Conservation (phyloP, 805 yeast genomes). For the Teunomyces barrocoloradensis region DNA sequence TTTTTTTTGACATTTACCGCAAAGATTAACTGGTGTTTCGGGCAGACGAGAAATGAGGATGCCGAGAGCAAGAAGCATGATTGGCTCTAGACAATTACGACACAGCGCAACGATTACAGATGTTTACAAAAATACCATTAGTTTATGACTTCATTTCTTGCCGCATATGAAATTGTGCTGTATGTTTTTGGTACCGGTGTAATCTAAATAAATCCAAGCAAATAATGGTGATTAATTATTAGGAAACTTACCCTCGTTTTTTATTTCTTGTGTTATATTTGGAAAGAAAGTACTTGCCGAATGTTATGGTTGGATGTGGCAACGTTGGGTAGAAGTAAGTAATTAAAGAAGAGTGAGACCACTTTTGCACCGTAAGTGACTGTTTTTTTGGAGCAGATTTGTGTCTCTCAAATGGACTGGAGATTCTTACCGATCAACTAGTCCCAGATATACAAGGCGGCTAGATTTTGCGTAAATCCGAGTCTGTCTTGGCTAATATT, state of each 20-base stretch:
- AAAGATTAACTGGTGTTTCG: not conserved
- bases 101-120: too few species aligned
- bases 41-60: not conserved
- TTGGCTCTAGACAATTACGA: not conserved
- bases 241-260: too few species aligned
- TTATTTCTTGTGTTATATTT: too few species aligned
- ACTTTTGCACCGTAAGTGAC: not conserved
- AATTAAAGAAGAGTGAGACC: not conserved
- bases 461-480: not conserved
- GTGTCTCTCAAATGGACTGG: not conserved
- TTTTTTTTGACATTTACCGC: conserved; percentile 1
- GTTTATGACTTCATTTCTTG: too few species aligned
- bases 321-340: too few species aligned
- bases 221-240: too few species aligned
- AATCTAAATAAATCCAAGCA: too few species aligned
- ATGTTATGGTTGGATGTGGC: too few species aligned
- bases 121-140: too few species aligned
- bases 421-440: not conserved
- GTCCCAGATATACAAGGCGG: not conserved
- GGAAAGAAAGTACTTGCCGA: not conserved
- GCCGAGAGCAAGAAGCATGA: not conserved
- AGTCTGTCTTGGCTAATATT: not conserved
- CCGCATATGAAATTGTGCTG: too few species aligned
- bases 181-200: too few species aligned
- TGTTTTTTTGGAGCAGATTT: not conserved